Evolutionary conservation across 2,329 filamentous ascomycete genomes (phyloP), one percentile per base, ranked within the genome.

Genomic region (Neophaeococcomyces aloes): DNA sequence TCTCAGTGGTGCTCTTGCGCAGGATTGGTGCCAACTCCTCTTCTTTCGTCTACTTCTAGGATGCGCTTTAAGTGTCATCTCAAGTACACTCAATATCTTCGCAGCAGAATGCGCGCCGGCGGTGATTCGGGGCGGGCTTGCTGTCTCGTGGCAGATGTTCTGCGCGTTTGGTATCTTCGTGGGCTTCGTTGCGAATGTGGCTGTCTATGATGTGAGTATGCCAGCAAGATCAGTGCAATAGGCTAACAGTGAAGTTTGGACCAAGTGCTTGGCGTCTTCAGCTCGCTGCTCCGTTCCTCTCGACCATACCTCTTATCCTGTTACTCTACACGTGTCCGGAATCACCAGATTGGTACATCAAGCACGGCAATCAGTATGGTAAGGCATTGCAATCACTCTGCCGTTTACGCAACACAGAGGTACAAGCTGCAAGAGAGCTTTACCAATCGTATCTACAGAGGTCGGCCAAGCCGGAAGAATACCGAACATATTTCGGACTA

Each of bases 341-440:
- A 54, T 79, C 75, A 2, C 78, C 79, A 2, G 70, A 78, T 42
- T 83, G 78, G 78, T 74, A 70, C 43, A 74, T 83, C 59, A 79
- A 83, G 59, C 79, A 83, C 57, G 69, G 72, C 42, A 56, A 62
- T 34, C 63, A 65, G 19, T 60, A 68, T 42, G 54, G 63, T n/a
- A 61, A 79, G 38, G 82, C 81, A 2, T 81, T 76, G 64, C 60
- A 62, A 11, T 78, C 76, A 2, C 67, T 83, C 0, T 61, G 70
- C 11, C 65, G 65, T 6, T 67, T 83, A 4, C 69, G 79, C 17
- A 78, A 79, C 49, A 70, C 68, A 0, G 65, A 71, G 2, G 55
- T 83, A 13, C 71, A 76, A 48, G 74, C 72, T 2, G 71, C 72
- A 0, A 62, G 73, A 29, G 74, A 77, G 46, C 65, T 74, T 49